Evolutionary conservation across 2,329 filamentous ascomycete genomes (phyloP), one percentile per base, ranked within the genome.

Genomic region (Cladophialophora yegresii): DNA sequence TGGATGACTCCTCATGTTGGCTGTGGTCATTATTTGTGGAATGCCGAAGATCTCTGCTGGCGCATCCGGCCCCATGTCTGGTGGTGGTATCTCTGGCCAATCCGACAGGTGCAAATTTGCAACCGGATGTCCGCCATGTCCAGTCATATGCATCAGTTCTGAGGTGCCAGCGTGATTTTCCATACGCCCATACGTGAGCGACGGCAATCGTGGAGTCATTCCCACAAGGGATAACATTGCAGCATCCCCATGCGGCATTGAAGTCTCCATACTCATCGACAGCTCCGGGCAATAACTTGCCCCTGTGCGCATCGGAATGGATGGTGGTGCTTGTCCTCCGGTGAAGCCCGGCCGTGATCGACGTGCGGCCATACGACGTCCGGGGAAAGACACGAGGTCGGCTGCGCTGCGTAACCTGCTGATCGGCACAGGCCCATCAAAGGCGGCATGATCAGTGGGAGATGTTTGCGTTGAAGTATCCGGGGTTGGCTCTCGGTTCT

Each of bases 1-100:
- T 12, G 43, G 8, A 23, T 63, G 54, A n/a, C n/a, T n/a, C 22
- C 40, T 51, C 58, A 63, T 45, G n/a, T 58, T 53, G 3, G 40
- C 51, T 20, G 59, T 50, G 20, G 50, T 26, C 54, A 66, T 58
- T 23, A 59, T 59, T 8, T 54, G 51, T 9, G 45, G 49, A 9
- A 68, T 33, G 12, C 59, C 64, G 22, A 64, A 68, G n/a, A 68
- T 63, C 22, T 60, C 58, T 10, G 65, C 56, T 12, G 61, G 50
- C 13, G 66, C 54, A 4, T 55, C 64, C 7, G 64, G 59, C 43
- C 50, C 63, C 64, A 66, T 62, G 26, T 64, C 55, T 13, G 62
- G 56, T 47, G 62, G 56, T 47, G 65, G 40, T 51, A 61, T 61
- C 43, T 53, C 63, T 20, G 53, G n/a, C 66, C 66, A 68, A 43